Evolutionary conservation across 257 asterid genomes (phyloP).

Genomic region (Mentha longifolia): DNA sequence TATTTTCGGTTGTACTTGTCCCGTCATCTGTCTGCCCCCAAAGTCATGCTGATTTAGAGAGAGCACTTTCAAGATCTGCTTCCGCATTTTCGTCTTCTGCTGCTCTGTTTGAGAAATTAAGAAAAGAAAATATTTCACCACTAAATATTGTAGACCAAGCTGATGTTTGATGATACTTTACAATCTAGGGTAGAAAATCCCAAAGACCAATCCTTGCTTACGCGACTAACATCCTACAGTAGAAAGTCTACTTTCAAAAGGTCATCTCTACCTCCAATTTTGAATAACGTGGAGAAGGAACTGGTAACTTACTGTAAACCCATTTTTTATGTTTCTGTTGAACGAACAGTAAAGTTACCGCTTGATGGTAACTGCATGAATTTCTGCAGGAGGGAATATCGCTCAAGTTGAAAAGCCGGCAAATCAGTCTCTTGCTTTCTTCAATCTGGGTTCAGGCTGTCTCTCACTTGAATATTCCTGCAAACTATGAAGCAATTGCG

Average conservation of each 20-base stretch:
- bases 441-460: constrained; percentile 75
- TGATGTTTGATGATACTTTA: constrained; percentile 34
- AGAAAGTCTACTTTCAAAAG: constrained; percentile 47
- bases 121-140: constrained; percentile 42
- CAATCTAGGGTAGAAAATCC: constrained; percentile 41
- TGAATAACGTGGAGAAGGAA: constrained; percentile 54
- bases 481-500: no score
- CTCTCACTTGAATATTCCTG: no score
- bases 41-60: constrained; percentile 49
- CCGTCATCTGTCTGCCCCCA: constrained; percentile 75
- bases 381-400: constrained; percentile 66
- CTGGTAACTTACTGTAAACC: constrained; percentile 45
- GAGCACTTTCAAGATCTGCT: constrained; percentile 69
- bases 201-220: constrained; percentile 55
- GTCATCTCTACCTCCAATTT: constrained; percentile 46
- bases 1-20: constrained; percentile 73
- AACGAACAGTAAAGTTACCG: constrained; percentile 5
- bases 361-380: constrained; percentile 37
- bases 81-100: constrained; percentile 77
- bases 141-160: constrained; percentile 47
- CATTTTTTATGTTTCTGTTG: constrained; percentile 29
- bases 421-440: constrained; percentile 76
- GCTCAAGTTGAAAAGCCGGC: constrained; percentile 68
- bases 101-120: constrained; percentile 59
- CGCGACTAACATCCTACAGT: constrained; percentile 63